Percentiles rank a stretch among this genome's conserved stretches.
Conservation (phyloP, 148 eudicot species). For the Camellia japonica region DNA sequence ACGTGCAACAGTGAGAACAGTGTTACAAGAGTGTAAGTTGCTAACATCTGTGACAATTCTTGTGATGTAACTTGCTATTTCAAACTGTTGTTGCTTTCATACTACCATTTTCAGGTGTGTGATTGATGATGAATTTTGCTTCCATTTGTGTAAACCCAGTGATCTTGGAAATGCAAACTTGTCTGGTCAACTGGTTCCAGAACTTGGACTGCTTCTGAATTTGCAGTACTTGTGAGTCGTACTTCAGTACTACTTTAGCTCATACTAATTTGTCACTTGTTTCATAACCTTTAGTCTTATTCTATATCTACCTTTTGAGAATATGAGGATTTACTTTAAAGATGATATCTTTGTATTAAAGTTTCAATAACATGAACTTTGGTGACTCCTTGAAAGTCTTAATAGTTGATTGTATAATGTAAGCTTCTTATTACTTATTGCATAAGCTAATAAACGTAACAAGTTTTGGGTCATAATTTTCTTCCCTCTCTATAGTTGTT, state of each 20-base stretch:
- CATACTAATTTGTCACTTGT: no score
- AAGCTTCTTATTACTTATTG: no score
- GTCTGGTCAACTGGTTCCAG: constrained; percentile 70
- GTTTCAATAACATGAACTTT: neutral
- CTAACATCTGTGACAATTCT: constrained; percentile 4
- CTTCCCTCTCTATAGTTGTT: no score
- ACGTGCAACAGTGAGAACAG: constrained; percentile 75
- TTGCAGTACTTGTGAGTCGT: constrained; percentile 26
- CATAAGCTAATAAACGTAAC: no score
- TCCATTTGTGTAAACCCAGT: constrained; percentile 32
- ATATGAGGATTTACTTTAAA: neutral
- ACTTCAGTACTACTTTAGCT: no score
- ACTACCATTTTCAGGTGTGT: neutral
- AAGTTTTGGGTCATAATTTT: no score
- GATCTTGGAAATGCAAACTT: constrained; percentile 86
- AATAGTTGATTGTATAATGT: no score
- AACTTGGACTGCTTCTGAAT: constrained; percentile 70
- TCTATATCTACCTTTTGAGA: no score
- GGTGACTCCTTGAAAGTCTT: no score
- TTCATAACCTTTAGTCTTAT: no score
- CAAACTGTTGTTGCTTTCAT: neutral
- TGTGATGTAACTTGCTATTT: neutral
- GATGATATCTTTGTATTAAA: neutral
- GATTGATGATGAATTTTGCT: constrained; percentile 5
- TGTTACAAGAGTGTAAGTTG: constrained; percentile 79